Conservation (phyloP, 805 yeast species). For the Lipomyces orientalis region DNA sequence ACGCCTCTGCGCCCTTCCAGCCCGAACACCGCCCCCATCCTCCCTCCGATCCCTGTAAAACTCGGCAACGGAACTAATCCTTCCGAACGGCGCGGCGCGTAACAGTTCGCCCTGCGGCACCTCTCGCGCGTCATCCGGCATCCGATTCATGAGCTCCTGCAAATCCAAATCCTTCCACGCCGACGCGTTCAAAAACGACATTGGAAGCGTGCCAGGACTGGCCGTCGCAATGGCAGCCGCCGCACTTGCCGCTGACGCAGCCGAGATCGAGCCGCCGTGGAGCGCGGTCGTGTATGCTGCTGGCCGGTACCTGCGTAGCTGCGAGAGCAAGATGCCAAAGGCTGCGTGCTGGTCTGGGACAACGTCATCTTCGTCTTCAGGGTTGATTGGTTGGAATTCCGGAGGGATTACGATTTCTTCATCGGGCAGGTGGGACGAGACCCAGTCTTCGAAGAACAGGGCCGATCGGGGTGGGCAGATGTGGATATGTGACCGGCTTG, state of each 20-base stretch:
- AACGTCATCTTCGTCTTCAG: conserved; percentile 40
- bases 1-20: conserved; percentile 4
- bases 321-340: conserved; percentile 36
- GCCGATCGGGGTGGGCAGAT: conserved; percentile 32
- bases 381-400: conserved; percentile 37
- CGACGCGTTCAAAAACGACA: conserved; percentile 34
- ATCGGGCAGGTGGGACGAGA: conserved; percentile 28
- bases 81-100: conserved; percentile 10
- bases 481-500: conserved; percentile 38
- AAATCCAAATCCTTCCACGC: conserved; percentile 39
- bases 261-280: conserved; percentile 33
- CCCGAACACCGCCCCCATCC: conserved; percentile 12
- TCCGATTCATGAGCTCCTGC: conserved; percentile 19
- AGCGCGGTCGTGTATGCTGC: conserved; percentile 33
- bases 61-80: conserved; percentile 30
- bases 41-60: conserved; percentile 31
- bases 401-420: conserved; percentile 37
- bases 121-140: conserved; percentile 10
- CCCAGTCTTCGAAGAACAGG: conserved; percentile 36
- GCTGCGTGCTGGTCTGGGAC: conserved; percentile 41
- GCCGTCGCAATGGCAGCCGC: conserved; percentile 37
- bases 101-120: conserved; percentile 4
- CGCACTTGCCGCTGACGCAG: conserved; percentile 37
- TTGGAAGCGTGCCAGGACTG: conserved; percentile 31
- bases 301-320: conserved; percentile 32